Evolutionary conservation across 345 rosid species (phyloP), one percentile per base, ranked within the genome.

Genomic region (Excoecaria cochinchinensis): DNA sequence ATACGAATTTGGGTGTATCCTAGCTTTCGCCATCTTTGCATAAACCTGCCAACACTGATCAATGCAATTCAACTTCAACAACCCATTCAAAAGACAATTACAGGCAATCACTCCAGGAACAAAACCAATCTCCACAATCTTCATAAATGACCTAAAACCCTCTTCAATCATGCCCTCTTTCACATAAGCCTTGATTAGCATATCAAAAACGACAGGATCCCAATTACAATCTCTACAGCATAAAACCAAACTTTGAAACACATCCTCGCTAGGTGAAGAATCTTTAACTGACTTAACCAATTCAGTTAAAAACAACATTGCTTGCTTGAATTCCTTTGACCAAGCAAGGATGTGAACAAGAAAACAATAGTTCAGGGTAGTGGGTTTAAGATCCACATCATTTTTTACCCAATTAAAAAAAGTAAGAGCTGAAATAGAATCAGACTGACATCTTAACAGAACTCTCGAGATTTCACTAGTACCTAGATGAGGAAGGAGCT

Each of bases 41-140:
- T 95, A 91, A 71, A 95, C 88, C 71, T 74, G 59, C 99, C 98
- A 95, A 78, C 98, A 95, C 62, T 79, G 79, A 47, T 81, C 82
- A 69, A 82, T 56, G 50, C 56, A 74, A 59, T 91, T 88, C 77
- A 84, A 16, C 67, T 87, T 90, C 87, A 88, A 53, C 83, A 92
- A 75, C 22, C 96, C 93, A 77, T 89, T 85, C 79, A 95, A 78
- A 77, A 95, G 95, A 77, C 74, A 85, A 81, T 94, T 94, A 76
- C 97, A 92, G 64, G 97, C 81, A 64, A 91, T 82, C 62, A 89
- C 92, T 76, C 90, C 87, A 12, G 95, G 92, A 58, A 71, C 60
- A 80, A 77, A 90, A 53, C 95, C 95, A 14, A 75, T 66, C 78
- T 81, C 85, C 56, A 87, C 47, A 21, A 77, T 78, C 67, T 84